phyloP scores from a whole-genome alignment of 768 basidiomycete species.

The Boletus sensibilis region DNA sequence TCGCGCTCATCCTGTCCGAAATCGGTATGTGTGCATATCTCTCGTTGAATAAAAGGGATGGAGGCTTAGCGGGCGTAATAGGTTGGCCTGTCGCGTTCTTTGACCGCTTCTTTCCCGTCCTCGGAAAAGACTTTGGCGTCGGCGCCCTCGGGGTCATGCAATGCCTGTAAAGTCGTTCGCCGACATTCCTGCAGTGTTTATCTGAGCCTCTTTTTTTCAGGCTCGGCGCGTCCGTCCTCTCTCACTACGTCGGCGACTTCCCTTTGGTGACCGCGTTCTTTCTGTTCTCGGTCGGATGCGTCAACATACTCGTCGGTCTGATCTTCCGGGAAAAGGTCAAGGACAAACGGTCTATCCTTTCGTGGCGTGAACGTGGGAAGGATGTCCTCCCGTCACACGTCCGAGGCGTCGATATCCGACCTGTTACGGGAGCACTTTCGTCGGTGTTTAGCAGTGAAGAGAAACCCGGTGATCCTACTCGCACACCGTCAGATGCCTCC shows the following conservation, averaged over 20 bases:
- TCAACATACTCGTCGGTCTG: conserved; percentile 80
- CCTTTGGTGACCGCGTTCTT: conserved; percentile 86
- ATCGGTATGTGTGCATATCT: conserved; percentile 41
- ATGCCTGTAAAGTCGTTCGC: conserved; percentile 55
- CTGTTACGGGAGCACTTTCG: conserved; percentile 16
- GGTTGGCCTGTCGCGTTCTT: conserved; percentile 80
- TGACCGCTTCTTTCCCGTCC: conserved; percentile 85
- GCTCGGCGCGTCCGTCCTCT: conserved; percentile 67
- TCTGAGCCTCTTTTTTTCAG: conserved; percentile 30
- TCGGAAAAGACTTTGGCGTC: conserved; percentile 83
- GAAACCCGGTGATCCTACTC: conserved; percentile 2
- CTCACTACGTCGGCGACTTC: conserved; percentile 79
- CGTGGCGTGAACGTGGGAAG: conserved; percentile 61
- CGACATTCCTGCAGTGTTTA: background rate
- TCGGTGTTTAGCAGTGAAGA: conserved; percentile 12
- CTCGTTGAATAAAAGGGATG: background rate
- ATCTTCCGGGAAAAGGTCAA: conserved; percentile 73
- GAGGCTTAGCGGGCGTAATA: background rate
- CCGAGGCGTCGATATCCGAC: conserved; percentile 23
- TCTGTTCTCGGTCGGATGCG: conserved; percentile 77
- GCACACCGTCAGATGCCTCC: conserved; percentile 19
- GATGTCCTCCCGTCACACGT: conserved; percentile 51
- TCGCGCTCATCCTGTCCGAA: conserved; percentile 59
- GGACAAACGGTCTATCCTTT: conserved; percentile 60
- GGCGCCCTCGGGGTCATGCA: conserved; percentile 89